Conservation (phyloP, 2,329 filamentous ascomycete genomes). For the Simplicillium aogashimaense region DNA sequence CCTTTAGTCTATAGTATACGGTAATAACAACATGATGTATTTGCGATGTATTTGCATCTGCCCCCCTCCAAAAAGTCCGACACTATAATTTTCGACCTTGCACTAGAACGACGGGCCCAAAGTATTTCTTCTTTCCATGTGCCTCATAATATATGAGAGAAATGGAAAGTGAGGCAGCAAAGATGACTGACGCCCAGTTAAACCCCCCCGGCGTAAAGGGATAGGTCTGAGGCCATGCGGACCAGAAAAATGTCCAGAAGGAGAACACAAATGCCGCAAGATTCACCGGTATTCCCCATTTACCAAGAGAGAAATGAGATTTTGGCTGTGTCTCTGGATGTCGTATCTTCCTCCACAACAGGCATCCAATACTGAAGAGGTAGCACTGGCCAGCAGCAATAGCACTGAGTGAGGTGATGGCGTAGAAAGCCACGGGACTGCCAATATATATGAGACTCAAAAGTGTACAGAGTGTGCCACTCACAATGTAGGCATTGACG, state of each 20-base stretch:
- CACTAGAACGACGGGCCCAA: slow-evolving; percentile 6
- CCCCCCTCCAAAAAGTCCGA: too few species aligned
- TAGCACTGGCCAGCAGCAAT: slow-evolving; percentile 9
- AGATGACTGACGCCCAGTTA: slow-evolving; percentile 8
- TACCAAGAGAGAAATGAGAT: slow-evolving; percentile 7
- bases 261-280: slow-evolving; percentile 3
- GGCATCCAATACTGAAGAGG: slow-evolving; percentile 8
- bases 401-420: slow-evolving; percentile 8
- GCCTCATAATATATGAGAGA: slow-evolving; percentile 6
- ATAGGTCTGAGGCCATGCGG: slow-evolving; percentile 8
- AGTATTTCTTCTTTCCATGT: slow-evolving; percentile 4
- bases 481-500: slow-evolving; percentile 8
- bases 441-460: slow-evolving; percentile 8
- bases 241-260: slow-evolving; percentile 9
- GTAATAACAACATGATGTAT: too few species aligned
- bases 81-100: slow-evolving; percentile 6
- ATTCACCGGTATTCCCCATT: slow-evolving; percentile 8
- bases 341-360: slow-evolving; percentile 7
- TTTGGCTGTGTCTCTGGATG: slow-evolving; percentile 7
- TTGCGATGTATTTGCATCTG: too few species aligned
- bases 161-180: slow-evolving; percentile 2
- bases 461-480: slow-evolving; percentile 4
- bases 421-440: slow-evolving; percentile 10
- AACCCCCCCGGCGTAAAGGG: slow-evolving; percentile 5
- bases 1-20: too few species aligned